These are phyloP conservation scores for Teratosphaeria viscida DNA, from an alignment of 2,329 filamentous ascomycete genomes.

Conservation along the genomic window DNA sequence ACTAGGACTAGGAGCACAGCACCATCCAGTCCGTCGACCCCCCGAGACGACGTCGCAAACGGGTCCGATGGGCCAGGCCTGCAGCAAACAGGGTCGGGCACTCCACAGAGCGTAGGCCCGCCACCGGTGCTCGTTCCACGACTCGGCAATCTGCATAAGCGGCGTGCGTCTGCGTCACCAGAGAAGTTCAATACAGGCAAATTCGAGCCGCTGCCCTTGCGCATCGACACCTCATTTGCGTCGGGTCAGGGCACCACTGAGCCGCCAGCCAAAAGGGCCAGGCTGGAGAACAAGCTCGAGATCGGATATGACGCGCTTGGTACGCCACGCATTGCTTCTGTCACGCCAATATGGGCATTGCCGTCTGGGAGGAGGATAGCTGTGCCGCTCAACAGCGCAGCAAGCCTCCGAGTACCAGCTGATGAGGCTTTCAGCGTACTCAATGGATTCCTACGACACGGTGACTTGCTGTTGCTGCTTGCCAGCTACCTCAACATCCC, in stretches of 20 bases:
- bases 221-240: conserved; percentile 1
- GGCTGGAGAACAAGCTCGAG: conserved; percentile 12
- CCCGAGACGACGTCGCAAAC: background rate
- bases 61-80: background rate
- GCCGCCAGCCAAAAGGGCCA: conserved; percentile 10
- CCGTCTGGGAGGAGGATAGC: conserved; percentile 5
- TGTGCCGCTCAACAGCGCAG: background rate
- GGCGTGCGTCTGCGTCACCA: conserved; percentile 15
- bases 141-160: conserved; percentile 14
- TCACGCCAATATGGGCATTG: conserved; percentile 4
- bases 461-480: conserved; percentile 47
- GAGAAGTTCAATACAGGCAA: conserved; percentile 18
- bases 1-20: background rate
- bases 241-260: background rate
- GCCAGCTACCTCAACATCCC: conserved; percentile 43
- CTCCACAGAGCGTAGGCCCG: background rate
- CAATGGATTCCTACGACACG: conserved; percentile 21
- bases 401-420: background rate
- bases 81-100: background rate
- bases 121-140: background rate
- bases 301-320: conserved; percentile 14
- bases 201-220: conserved; percentile 16
- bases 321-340: conserved; percentile 10
- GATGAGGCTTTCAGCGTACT: conserved; percentile 24
- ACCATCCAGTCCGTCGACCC: background rate